These are phyloP conservation scores for Trichoderma atroviride DNA, from an alignment of 2,329 filamentous ascomycete genomes.

Conservation along the genomic window DNA sequence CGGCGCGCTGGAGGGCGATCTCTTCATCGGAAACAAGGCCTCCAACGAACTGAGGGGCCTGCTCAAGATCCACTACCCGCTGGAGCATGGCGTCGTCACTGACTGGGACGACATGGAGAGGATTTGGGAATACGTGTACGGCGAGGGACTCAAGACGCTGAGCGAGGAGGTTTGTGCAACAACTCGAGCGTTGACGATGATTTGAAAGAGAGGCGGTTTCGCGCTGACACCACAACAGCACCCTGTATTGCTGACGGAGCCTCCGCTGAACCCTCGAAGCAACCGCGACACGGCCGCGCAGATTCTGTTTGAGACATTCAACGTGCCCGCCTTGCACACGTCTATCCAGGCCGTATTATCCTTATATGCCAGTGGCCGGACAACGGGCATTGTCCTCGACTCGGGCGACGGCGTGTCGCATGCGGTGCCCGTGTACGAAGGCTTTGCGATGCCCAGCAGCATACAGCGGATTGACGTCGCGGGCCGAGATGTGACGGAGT, in stretches of 20 bases:
- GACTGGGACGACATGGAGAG: constrained; percentile 99
- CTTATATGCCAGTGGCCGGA: constrained; percentile 92
- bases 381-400: constrained; percentile 93
- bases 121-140: constrained; percentile 98
- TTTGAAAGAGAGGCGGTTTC: background rate
- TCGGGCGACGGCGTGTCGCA: constrained; percentile 96
- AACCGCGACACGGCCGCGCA: constrained; percentile 97
- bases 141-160: constrained; percentile 91
- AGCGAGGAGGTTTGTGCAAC: constrained; percentile 79
- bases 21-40: constrained; percentile 89
- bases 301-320: constrained; percentile 98
- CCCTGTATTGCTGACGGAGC: constrained; percentile 93
- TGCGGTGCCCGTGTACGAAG: constrained; percentile 95
- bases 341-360: constrained; percentile 97
- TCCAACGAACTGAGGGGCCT: constrained; percentile 89
- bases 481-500: constrained; percentile 92
- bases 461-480: constrained; percentile 96
- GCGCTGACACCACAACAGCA: constrained; percentile 62
- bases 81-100: constrained; percentile 97
- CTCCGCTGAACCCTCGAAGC: constrained; percentile 89
- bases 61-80: constrained; percentile 91
- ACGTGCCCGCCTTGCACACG: constrained; percentile 93
- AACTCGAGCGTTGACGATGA: background rate
- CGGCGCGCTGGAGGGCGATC: constrained; percentile 93
- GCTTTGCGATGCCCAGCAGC: constrained; percentile 93